Evolutionary conservation across 352 stramenopile genomes (phyloP).

Genomic region (Pythium utonaiense): DNA sequence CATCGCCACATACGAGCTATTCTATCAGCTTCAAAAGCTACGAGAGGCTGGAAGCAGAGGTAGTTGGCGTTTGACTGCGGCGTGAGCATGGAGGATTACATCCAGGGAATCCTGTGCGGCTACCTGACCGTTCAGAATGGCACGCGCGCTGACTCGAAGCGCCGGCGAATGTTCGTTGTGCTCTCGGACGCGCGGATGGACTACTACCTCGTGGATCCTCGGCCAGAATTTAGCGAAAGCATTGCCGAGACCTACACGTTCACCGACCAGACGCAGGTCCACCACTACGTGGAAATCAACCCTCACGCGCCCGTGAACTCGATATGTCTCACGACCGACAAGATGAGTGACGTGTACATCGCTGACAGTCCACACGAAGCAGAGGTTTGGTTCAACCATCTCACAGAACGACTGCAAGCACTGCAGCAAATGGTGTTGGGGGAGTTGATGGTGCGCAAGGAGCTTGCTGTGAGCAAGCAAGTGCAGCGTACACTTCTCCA

Average conservation of each 20-base stretch:
- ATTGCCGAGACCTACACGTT: slow-evolving; percentile 61
- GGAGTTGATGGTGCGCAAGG: slow-evolving; percentile 48
- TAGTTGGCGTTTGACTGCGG: no score
- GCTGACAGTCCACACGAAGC: slow-evolving; percentile 47
- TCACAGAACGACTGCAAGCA: slow-evolving; percentile 48
- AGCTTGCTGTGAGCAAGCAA: slow-evolving; percentile 40
- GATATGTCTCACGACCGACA: slow-evolving; percentile 64
- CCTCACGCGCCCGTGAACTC: slow-evolving; percentile 46
- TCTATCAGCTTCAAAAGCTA: no score
- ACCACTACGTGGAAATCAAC: slow-evolving; percentile 68
- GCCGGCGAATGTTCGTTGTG: slow-evolving; percentile 62
- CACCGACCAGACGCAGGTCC: slow-evolving; percentile 34
- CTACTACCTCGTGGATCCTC: slow-evolving; percentile 62
- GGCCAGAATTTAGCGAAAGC: slow-evolving; percentile 49
- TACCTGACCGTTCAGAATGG: slow-evolving; percentile 63
- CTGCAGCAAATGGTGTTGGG: slow-evolving; percentile 50
- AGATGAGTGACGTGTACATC: slow-evolving; percentile 52
- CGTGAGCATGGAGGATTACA: slow-evolving; percentile 63
- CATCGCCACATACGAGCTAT: neutral
- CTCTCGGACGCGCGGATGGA: slow-evolving; percentile 74
- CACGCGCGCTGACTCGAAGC: slow-evolving; percentile 41
- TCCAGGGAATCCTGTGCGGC: slow-evolving; percentile 60
- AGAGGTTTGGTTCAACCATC: slow-evolving; percentile 40
- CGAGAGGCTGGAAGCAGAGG: no score
- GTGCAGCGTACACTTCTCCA: slow-evolving; percentile 48